Percentiles rank a stretch among this genome's conserved stretches.
Evolutionary conservation across 106 monocot genomes (phyloP).

Genomic region (Iris macrosiphon): DNA sequence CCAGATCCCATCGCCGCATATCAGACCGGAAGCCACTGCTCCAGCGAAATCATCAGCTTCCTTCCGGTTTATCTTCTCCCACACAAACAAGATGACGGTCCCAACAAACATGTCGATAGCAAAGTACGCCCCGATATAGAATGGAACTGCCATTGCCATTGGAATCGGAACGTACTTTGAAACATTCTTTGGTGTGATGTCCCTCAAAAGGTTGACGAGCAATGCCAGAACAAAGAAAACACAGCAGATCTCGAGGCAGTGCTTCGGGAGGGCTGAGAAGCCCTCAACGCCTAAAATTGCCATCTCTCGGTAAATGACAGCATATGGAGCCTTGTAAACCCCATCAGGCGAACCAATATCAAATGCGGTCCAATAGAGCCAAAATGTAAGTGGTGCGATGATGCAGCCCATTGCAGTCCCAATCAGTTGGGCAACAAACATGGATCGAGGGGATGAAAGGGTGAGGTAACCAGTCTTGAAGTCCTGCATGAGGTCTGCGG

Average conservation of each 20-base stretch:
- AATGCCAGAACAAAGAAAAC: constrained; percentile 49
- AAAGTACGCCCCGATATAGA: constrained; percentile 90
- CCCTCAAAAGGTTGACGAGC: constrained; percentile 47
- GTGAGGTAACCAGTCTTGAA: constrained; percentile 91
- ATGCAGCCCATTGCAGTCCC: constrained; percentile 78
- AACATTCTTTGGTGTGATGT: constrained; percentile 33
- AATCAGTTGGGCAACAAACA: constrained; percentile 75
- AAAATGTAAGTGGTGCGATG: constrained; percentile 80
- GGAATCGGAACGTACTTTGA: constrained; percentile 67
- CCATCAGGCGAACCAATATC: constrained; percentile 69
- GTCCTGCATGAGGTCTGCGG: constrained; percentile 90
- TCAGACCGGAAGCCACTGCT: constrained; percentile 83
- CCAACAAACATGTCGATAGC: constrained; percentile 92
- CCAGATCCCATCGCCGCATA: constrained; percentile 97
- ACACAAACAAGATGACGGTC: constrained; percentile 63
- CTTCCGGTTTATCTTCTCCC: constrained; percentile 62
- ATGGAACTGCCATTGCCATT: constrained; percentile 88
- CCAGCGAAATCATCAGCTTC: constrained; percentile 69
- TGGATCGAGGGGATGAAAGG: constrained; percentile 74
- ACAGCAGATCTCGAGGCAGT: constrained; percentile 69
- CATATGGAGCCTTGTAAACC: constrained; percentile 77
- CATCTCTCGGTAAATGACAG: constrained; percentile 82
- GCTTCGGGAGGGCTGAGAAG: constrained; percentile 67
- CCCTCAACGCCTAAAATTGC: constrained; percentile 80
- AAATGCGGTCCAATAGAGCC: constrained; percentile 83